These are phyloP conservation scores for Zygosaccharomyces kombuchaensis DNA, from an alignment of 805 yeast genomes.

Conservation along the genomic window DNA sequence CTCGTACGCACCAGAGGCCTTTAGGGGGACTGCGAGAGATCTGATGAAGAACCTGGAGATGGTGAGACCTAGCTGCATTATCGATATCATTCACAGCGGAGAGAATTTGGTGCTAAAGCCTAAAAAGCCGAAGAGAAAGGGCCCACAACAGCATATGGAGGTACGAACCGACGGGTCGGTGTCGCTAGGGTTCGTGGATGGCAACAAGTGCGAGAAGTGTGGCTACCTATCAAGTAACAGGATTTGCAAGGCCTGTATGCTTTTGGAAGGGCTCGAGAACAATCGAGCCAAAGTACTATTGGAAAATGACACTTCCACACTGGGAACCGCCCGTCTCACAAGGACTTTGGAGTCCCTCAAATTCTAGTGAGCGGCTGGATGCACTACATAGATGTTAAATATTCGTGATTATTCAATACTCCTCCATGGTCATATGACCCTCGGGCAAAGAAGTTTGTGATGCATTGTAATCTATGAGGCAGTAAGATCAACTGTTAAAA, in stretches of 20 bases:
- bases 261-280: conserved; percentile 77
- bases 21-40: conserved; percentile 94
- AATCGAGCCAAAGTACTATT: conserved; percentile 58
- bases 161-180: conserved; percentile 62
- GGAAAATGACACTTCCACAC: conserved; percentile 47
- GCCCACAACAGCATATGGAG: conserved; percentile 40
- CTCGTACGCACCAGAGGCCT: conserved; percentile 97
- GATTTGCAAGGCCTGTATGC: conserved; percentile 89
- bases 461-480: neutral
- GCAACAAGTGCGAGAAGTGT: conserved; percentile 79
- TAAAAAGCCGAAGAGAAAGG: conserved; percentile 44
- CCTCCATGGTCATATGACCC: conserved; percentile 3
- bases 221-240: conserved; percentile 86
- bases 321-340: conserved; percentile 61
- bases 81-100: conserved; percentile 92
- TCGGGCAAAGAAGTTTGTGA: neutral
- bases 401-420: neutral
- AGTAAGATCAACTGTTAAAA: neutral
- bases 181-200: conserved; percentile 50
- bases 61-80: conserved; percentile 85
- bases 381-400: neutral
- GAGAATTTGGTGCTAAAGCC: conserved; percentile 70
- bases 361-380: conserved; percentile 39
- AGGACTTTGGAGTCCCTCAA: conserved; percentile 60
- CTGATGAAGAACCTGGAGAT: conserved; percentile 86